Conservation (phyloP, 148 eudicot species). For the Heliosperma pusillum region DNA sequence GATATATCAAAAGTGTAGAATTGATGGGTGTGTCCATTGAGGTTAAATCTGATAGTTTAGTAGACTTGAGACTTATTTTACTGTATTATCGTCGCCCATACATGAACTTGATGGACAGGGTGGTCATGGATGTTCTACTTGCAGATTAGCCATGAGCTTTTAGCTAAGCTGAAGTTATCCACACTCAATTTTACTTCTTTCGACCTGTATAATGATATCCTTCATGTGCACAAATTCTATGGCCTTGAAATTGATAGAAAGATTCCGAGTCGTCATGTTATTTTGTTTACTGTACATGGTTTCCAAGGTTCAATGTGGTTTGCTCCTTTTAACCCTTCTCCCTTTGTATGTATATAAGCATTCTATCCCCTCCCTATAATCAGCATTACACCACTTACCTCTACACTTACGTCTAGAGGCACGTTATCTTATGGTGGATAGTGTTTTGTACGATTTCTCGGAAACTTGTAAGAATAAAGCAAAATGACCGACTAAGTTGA, state of each 20-base stretch:
- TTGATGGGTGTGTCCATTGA: conserved; percentile 12
- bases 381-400: no score
- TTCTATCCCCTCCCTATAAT: no score
- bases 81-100: background rate
- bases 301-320: no score
- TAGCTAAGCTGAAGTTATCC: background rate
- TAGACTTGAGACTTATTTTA: background rate
- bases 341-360: no score
- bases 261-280: no score
- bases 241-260: background rate
- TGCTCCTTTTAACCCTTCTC: no score
- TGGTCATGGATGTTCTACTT: background rate
- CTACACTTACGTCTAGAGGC: no score
- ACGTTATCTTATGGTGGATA: no score
- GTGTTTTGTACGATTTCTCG: no score
- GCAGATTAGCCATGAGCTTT: background rate
- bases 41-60: background rate
- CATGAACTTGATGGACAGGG: conserved; percentile 9
- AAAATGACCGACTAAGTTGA: no score
- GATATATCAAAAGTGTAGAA: background rate
- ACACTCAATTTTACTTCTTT: background rate
- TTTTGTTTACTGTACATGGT: no score
- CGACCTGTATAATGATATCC: background rate
- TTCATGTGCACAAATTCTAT: background rate
- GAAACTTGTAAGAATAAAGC: no score